Conservation (phyloP, 768 basidiomycete species). For the Megacollybia marginata region DNA sequence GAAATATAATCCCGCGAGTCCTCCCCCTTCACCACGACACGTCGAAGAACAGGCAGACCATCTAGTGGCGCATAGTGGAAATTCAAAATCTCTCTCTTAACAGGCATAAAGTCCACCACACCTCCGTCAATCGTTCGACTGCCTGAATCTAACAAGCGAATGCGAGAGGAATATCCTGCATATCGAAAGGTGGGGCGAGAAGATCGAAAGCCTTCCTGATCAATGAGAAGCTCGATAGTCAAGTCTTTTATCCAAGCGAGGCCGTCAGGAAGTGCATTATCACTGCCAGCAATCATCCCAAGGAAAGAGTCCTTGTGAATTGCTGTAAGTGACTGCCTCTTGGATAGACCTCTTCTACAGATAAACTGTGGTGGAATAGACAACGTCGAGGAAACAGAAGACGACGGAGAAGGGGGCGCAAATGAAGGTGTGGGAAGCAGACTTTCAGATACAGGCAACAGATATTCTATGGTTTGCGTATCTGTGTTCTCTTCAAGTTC, state of each 20-base stretch:
- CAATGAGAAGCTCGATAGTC: conserved; percentile 61
- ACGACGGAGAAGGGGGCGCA: conserved; percentile 20
- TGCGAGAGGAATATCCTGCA: conserved; percentile 35
- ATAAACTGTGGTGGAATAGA: neutral
- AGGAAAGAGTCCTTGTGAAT: too few species aligned
- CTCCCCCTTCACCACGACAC: conserved; percentile 59
- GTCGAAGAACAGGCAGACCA: conserved; percentile 58
- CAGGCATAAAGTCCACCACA: conserved; percentile 61
- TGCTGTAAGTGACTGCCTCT: too few species aligned
- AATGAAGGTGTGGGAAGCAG: conserved; percentile 16
- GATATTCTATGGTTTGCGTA: neutral
- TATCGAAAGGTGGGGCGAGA: conserved; percentile 53
- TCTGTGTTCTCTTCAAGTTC: neutral
- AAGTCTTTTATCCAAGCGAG: conserved; percentile 48
- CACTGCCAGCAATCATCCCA: neutral
- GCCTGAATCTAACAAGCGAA: conserved; percentile 18
- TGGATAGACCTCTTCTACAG: too few species aligned
- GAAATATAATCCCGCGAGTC: conserved; percentile 70
- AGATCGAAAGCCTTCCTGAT: conserved; percentile 78
- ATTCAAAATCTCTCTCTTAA: conserved; percentile 45
- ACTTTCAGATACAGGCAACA: neutral
- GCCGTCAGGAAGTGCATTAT: conserved; percentile 24
- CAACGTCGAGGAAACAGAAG: conserved; percentile 17
- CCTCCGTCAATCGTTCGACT: conserved; percentile 30
- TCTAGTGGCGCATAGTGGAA: conserved; percentile 73